Percentiles rank a stretch among this genome's conserved stretches.
These are phyloP conservation scores for Penicillium ochrochloron DNA, from an alignment of 495 filamentous ascomycete genomes.

Conservation along the genomic window DNA sequence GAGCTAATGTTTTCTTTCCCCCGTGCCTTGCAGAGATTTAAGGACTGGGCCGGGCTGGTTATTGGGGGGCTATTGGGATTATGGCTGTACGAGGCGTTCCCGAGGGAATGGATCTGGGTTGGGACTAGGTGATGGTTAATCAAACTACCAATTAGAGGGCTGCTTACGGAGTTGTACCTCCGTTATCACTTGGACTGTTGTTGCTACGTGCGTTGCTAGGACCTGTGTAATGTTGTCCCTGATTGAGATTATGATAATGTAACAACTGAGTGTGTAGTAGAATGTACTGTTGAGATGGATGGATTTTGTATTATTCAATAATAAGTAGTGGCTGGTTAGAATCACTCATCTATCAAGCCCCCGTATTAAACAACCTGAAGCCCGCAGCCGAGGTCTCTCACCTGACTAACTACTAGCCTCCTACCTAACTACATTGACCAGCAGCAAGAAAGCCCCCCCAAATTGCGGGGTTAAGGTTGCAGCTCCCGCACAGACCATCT, in stretches of 20 bases:
- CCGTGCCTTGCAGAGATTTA: conserved; percentile 7
- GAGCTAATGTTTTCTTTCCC: neutral
- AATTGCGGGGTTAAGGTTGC: conserved; percentile 42
- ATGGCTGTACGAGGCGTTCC: conserved; percentile 4
- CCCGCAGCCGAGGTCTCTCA: too few species aligned
- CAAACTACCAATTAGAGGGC: conserved; percentile 1
- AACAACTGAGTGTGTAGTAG: neutral
- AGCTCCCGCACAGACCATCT: conserved; percentile 30
- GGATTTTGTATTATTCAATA: neutral
- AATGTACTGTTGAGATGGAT: too few species aligned
- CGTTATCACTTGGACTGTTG: neutral
- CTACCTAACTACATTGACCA: too few species aligned
- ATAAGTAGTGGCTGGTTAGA: neutral
- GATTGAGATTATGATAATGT: neutral
- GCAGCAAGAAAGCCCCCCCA: neutral
- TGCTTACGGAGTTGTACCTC: neutral
- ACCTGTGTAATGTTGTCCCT: neutral
- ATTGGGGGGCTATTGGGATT: neutral
- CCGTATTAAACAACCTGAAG: neutral
- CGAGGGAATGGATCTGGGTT: conserved; percentile 10
- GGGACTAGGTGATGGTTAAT: neutral
- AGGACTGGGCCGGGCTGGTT: neutral
- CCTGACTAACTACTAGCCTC: too few species aligned
- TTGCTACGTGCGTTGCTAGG: neutral
- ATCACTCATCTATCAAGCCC: neutral